phyloP scores from a whole-genome alignment of 139 green algal species.

The Gonium pectorale region DNA sequence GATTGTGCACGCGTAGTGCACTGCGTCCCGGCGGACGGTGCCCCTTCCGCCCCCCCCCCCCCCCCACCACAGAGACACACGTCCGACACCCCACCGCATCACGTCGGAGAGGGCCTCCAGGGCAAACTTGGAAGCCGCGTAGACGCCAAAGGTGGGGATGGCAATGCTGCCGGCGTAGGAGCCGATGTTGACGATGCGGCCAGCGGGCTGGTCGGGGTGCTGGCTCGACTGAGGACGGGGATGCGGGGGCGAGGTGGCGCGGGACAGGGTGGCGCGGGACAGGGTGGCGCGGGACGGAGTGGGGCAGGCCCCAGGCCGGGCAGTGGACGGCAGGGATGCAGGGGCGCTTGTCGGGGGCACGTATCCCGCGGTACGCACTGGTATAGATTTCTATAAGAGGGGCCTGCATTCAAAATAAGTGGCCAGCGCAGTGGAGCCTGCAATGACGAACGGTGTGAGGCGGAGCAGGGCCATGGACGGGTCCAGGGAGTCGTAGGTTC shows the following conservation, averaged over 20 bases:
- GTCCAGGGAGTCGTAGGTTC: too few relatives aligned
- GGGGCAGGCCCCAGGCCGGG: too few relatives aligned
- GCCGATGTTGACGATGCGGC: conserved; percentile 42
- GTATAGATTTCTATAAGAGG: too few relatives aligned
- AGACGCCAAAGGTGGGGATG: conserved; percentile 40
- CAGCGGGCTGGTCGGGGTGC: neutral
- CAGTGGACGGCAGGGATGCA: neutral
- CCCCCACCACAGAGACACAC: neutral
- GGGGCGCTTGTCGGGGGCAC: too few relatives aligned
- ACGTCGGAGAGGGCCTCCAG: conserved; percentile 48
- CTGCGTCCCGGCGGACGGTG: too few relatives aligned
- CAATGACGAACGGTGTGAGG: too few relatives aligned
- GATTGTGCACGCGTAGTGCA: too few relatives aligned
- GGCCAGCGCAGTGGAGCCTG: too few relatives aligned
- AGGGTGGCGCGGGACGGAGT: too few relatives aligned
- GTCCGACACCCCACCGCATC: conserved; percentile 20
- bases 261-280: neutral
- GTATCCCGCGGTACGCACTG: neutral
- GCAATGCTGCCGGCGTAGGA: conserved; percentile 45
- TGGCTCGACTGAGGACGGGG: neutral
- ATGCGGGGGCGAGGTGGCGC: neutral
- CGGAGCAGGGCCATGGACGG: too few relatives aligned
- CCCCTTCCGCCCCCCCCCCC: neutral
- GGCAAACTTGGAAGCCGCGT: conserved; percentile 48
- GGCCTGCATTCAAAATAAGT: too few relatives aligned